Evolutionary conservation across 176 grass and related monocot species (phyloP).

Genomic region (Aegilops bicornis): DNA sequence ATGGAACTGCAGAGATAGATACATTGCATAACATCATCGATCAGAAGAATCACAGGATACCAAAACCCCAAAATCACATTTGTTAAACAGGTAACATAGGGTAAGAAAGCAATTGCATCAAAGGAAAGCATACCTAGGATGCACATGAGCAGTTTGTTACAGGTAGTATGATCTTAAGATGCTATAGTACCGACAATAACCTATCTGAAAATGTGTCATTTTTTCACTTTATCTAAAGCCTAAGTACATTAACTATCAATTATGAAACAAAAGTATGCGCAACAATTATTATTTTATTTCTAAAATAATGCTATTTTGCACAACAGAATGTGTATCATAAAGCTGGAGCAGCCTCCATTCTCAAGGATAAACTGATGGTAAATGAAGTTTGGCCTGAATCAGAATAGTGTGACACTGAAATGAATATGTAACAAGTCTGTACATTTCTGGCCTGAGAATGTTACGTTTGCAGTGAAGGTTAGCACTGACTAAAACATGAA

Average conservation of each 20-base stretch:
- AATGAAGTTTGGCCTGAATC: not conserved
- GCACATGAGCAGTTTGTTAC: not conserved
- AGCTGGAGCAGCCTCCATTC: not conserved
- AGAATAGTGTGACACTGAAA: not conserved
- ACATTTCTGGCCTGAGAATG: not conserved
- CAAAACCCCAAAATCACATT: not conserved
- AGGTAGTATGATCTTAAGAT: not conserved
- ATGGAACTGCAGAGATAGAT: constrained; percentile 65
- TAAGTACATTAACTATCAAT: not conserved
- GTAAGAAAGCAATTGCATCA: constrained; percentile 1
- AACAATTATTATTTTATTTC: not conserved
- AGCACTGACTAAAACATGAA: not conserved
- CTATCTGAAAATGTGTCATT: not conserved
- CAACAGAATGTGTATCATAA: not conserved
- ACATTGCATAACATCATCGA: not conserved
- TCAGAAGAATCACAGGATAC: not conserved
- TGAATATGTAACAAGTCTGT: not conserved
- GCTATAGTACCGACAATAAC: not conserved
- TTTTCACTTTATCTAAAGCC: not conserved
- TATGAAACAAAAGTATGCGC: not conserved
- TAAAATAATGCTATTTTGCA: not conserved
- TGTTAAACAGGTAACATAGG: not conserved
- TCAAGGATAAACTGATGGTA: not conserved
- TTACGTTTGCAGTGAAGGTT: not conserved
- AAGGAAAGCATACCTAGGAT: not conserved